phyloP scores from a whole-genome alignment of 345 rosid species.

The Hevea brasiliensis region DNA sequence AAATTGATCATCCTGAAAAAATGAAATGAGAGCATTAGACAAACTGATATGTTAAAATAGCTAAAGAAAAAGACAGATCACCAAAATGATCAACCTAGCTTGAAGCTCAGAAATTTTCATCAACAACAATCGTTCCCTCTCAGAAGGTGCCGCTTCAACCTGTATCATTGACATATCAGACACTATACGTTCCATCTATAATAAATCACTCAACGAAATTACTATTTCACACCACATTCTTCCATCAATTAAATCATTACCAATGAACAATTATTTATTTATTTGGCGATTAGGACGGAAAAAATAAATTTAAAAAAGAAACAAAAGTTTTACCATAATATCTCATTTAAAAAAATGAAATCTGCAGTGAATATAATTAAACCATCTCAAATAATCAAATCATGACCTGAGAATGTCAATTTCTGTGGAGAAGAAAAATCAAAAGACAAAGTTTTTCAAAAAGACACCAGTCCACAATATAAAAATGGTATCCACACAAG shows the following conservation, averaged over 20 bases:
- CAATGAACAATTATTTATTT: no score
- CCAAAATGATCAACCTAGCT: constrained; percentile 46
- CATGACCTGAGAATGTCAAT: background rate
- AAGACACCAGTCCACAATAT: no score
- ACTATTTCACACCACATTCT: no score
- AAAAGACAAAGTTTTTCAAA: background rate
- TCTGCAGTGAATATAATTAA: no score
- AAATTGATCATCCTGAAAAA: constrained; percentile 67
- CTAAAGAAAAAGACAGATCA: constrained; percentile 9
- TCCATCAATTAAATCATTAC: no score
- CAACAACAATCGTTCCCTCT: constrained; percentile 70
- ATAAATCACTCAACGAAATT: background rate
- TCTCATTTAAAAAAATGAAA: no score
- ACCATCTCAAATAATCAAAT: no score
- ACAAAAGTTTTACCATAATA: background rate
- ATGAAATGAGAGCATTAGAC: constrained; percentile 12
- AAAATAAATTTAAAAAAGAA: no score
- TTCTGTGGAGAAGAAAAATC: background rate
- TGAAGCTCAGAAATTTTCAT: constrained; percentile 69
- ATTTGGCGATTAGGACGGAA: no score
- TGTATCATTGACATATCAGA: constrained; percentile 32
- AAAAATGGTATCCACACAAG: background rate
- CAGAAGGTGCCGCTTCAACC: constrained; percentile 59
- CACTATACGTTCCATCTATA: no score
- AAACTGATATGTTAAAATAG: background rate